Evolutionary conservation across 345 rosid genomes (phyloP).

Genomic region (Gynandropsis gynandra): DNA sequence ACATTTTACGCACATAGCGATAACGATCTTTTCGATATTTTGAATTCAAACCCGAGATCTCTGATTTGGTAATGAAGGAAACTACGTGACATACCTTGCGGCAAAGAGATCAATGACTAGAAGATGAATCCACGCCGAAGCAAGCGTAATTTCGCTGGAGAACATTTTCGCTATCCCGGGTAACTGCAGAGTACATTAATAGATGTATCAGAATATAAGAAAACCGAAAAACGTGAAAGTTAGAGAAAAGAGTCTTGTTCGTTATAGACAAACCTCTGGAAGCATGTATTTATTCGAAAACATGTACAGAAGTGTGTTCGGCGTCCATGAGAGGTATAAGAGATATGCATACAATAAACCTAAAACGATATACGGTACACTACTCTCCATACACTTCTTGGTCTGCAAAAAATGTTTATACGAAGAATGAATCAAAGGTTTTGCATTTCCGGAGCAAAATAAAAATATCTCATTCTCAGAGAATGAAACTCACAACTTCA

Average conservation of each 20-base stretch:
- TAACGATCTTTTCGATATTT: too few species aligned
- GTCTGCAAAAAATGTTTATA: slow-evolving; percentile 42
- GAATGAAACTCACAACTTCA: slow-evolving; percentile 41
- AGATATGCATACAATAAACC: slow-evolving; percentile 67
- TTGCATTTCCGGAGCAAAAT: background rate
- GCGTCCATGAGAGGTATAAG: slow-evolving; percentile 84
- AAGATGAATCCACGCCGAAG: slow-evolving; percentile 97
- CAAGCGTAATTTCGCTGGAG: slow-evolving; percentile 68
- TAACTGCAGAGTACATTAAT: slow-evolving; percentile 32
- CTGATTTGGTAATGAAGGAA: too few species aligned
- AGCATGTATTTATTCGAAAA: slow-evolving; percentile 70
- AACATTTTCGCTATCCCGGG: slow-evolving; percentile 87
- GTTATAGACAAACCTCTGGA: slow-evolving; percentile 58
- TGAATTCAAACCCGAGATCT: too few species aligned
- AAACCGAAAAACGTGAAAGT: background rate
- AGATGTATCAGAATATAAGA: background rate
- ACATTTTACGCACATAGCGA: slow-evolving; percentile 14
- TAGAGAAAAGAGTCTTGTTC: background rate
- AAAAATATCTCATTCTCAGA: background rate
- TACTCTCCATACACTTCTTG: slow-evolving; percentile 61
- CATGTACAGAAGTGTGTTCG: slow-evolving; percentile 54
- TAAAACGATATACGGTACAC: slow-evolving; percentile 55
- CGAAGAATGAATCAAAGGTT: background rate
- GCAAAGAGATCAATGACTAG: slow-evolving; percentile 83
- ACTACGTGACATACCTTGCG: slow-evolving; percentile 61